phyloP scores from a whole-genome alignment of 371 early-diverging fungal species.

The Apophysomyces sp. region DNA sequence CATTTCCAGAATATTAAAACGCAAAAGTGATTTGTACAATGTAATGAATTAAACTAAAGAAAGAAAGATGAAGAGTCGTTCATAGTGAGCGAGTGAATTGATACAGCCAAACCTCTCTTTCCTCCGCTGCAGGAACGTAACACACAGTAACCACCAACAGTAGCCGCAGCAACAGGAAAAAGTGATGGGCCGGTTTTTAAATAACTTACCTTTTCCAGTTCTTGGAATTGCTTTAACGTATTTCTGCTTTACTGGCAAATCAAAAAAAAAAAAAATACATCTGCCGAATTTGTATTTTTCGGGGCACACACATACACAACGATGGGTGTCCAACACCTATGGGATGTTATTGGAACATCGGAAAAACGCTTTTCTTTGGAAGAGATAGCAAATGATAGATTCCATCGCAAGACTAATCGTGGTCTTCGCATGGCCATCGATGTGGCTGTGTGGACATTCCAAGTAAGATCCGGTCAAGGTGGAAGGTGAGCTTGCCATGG shows the following conservation, averaged over 20 bases:
- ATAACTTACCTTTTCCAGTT: no score
- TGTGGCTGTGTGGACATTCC: constrained; percentile 33
- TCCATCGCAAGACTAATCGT: not conserved
- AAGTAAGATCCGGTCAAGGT: constrained; percentile 14
- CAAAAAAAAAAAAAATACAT: no score
- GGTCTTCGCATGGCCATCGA: constrained; percentile 36
- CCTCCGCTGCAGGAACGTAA: not conserved
- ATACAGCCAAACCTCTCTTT: not conserved
- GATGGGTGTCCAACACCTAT: constrained; percentile 16
- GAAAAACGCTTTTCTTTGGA: constrained; percentile 77
- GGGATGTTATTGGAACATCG: constrained; percentile 10
- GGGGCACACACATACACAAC: not conserved
- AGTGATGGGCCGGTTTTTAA: not conserved
- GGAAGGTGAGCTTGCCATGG: constrained; percentile 22
- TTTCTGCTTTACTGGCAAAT: no score
- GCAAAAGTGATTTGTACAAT: not conserved
- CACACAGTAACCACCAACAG: not conserved
- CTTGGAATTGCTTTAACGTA: no score
- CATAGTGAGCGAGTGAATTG: not conserved
- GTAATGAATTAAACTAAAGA: not conserved
- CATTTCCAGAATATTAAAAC: not conserved
- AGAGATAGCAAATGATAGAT: constrained; percentile 65
- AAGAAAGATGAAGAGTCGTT: not conserved
- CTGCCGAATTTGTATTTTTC: not conserved
- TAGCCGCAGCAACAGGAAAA: not conserved